A percentile compares a stretch with the other conserved stretches of the same genome.
phyloP scores from a whole-genome alignment of 306 rosid species.

The Cucumis hystrix region DNA sequence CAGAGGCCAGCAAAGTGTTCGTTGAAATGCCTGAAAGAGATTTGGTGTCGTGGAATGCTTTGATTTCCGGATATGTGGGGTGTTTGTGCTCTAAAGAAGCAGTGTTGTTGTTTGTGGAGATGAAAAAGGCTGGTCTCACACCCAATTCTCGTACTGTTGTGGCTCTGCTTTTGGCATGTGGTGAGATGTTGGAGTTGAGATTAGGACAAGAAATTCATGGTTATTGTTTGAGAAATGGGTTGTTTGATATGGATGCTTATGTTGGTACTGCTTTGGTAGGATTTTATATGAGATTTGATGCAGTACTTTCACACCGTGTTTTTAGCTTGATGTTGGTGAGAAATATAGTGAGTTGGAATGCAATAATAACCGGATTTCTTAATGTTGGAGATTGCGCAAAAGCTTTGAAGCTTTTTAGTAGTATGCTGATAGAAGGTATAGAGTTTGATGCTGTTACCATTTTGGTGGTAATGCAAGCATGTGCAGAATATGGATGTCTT shows the following conservation, averaged over 20 bases:
- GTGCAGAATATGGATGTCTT: constrained; percentile 16
- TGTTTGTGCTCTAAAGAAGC: constrained; percentile 20
- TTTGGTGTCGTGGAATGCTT: constrained; percentile 30
- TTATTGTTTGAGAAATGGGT: constrained; percentile 26
- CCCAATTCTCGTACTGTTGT: constrained; percentile 32
- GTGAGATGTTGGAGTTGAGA: constrained; percentile 17
- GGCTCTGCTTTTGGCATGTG: constrained; percentile 25
- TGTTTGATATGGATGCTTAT: constrained; percentile 26
- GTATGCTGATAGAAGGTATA: constrained; percentile 19
- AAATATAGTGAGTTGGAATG: constrained; percentile 33
- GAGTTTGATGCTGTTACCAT: constrained; percentile 25
- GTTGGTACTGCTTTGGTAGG: constrained; percentile 40
- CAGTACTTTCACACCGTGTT: constrained; percentile 4
- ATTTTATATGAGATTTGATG: constrained; percentile 25
- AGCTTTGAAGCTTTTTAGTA: constrained; percentile 16
- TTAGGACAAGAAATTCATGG: constrained; percentile 31
- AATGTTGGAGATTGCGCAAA: constrained; percentile 21
- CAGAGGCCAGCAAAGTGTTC: constrained; percentile 21
- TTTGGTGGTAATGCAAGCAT: constrained; percentile 26
- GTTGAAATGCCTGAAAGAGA: constrained; percentile 30
- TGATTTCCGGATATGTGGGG: constrained; percentile 28
- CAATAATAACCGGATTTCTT: constrained; percentile 23
- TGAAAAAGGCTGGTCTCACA: constrained; percentile 21
- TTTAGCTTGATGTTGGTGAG: constrained; percentile 27
- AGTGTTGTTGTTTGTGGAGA: constrained; percentile 16